Evolutionary conservation across 2,329 filamentous ascomycete species (phyloP), one percentile per base, ranked within the genome.

Genomic region (Cercospora zeae-maydis): DNA sequence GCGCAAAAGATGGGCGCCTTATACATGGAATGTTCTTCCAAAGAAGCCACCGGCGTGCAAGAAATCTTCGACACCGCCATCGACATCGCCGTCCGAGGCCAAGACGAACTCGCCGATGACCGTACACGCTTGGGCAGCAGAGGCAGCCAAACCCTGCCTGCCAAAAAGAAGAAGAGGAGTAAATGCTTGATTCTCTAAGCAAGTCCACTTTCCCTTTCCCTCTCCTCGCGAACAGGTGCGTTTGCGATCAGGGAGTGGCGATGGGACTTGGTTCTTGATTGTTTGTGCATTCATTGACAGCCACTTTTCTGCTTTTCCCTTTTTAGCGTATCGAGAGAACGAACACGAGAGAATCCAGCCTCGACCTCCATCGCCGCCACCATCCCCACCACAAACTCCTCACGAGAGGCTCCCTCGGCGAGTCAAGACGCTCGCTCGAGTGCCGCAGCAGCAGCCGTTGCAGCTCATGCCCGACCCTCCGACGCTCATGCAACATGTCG

Each of bases 1-100:
- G 93, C 95, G 61, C 86, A 88, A 74, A 95, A 93, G 80, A 99
- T 99, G 95, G 88, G 88, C 67, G 95, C 95, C 11, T 84, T 88
- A 74, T 99, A 99, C 81, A 93, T 96, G 86, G 95, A 99, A 80
- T 99, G 95, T 84, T 96, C 92, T 76, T 96, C 92, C 78, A 98
- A 98, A 80, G 95, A 97, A 79, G 95, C 96, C 89, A 87, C 84
- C 59, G 95, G 95, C 61, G 93, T 99, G 51, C 92, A 98, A 76
- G 93, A 98, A 73, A 95, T 98, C 74, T 99, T 99, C 78, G 90
- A 96, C 77, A 84, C 87, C 66, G 95, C 95, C 61, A 93, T 99
- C 75, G 86, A 93, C 73, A 93, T 90, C 57, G 92, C 95, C 33
- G 91, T 99, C 30, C 87, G 89, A 69, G 91, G 92, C 19, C 69